Conservation (phyloP, 371 early-diverging fungal species). For the Basidiobolus meristosporus region DNA sequence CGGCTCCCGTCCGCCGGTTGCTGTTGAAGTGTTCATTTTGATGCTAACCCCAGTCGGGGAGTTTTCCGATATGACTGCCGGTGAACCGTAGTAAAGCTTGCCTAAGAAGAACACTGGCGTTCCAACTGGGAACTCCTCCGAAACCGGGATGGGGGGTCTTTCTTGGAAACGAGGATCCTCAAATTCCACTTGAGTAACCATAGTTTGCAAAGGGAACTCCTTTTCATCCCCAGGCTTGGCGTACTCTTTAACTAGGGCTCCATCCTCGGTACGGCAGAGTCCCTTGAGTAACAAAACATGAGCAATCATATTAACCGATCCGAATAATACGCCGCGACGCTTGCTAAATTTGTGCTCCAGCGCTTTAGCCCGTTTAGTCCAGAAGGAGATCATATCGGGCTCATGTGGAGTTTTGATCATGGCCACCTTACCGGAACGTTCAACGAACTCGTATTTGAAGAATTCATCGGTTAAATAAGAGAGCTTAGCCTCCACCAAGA, state of each 20-base stretch:
- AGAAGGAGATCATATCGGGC: conserved; percentile 17
- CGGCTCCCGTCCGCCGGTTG: too few species aligned
- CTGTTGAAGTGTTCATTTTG: too few species aligned
- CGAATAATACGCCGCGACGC: conserved; percentile 41
- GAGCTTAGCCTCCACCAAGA: conserved; percentile 59
- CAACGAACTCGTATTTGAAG: conserved; percentile 35
- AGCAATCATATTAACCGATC: conserved; percentile 42
- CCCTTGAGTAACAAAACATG: conserved; percentile 49
- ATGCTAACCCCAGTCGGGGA: too few species aligned
- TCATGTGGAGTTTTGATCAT: conserved; percentile 22
- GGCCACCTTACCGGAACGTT: conserved; percentile 12
- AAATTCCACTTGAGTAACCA: conserved; percentile 29
- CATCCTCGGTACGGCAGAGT: conserved; percentile 51
- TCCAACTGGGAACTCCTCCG: conserved; percentile 42
- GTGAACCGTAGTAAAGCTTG: conserved; percentile 41
- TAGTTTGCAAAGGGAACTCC: conserved; percentile 44
- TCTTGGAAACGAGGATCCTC: conserved; percentile 55
- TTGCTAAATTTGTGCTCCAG: conserved; percentile 27
- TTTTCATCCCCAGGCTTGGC: conserved; percentile 34
- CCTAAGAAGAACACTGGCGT: conserved; percentile 52
- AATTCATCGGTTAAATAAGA: conserved; percentile 49
- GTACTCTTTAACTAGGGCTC: conserved; percentile 71
- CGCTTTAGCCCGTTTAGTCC: conserved; percentile 34
- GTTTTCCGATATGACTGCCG: conserved; percentile 55
- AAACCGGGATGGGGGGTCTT: conserved; percentile 22